Evolutionary conservation across 768 basidiomycete species (phyloP).

Genomic region (Clavulina sp.): DNA sequence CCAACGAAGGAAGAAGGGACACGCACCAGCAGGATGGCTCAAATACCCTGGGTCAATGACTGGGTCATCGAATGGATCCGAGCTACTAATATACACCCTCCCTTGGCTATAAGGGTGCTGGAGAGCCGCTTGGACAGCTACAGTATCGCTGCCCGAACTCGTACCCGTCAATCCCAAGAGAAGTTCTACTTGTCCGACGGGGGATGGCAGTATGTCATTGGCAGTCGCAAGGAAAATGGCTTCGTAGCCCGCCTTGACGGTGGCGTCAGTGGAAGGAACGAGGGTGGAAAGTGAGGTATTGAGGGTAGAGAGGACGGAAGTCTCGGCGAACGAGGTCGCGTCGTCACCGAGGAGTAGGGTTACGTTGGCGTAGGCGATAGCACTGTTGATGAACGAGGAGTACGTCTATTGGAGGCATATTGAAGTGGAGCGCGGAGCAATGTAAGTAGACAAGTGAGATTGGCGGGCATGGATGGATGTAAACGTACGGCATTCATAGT

Average conservation of each 20-base stretch:
- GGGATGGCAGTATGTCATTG: constrained; percentile 23
- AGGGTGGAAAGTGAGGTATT: constrained; percentile 20
- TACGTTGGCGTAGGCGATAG: constrained; percentile 41
- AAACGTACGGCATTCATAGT: neutral
- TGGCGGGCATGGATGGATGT: neutral
- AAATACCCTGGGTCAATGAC: constrained; percentile 52
- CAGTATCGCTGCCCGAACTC: constrained; percentile 13
- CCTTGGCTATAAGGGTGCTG: constrained; percentile 52
- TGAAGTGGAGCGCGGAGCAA: too few species aligned
- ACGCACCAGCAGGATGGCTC: constrained; percentile 31
- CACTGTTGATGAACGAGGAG: constrained; percentile 43
- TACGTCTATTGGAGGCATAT: too few species aligned
- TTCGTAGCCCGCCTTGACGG: constrained; percentile 36
- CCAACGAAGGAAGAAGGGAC: neutral
- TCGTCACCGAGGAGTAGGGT: constrained; percentile 24
- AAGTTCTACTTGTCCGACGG: constrained; percentile 40
- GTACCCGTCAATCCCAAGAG: constrained; percentile 24
- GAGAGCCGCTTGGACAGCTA: constrained; percentile 45
- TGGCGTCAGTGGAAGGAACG: constrained; percentile 27
- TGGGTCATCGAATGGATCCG: constrained; percentile 40
- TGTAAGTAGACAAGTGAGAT: neutral
- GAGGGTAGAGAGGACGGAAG: constrained; percentile 19
- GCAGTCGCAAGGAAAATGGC: constrained; percentile 33
- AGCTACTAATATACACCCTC: constrained; percentile 40
- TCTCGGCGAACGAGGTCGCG: neutral